Evolutionary conservation across 1,284 basidiomycete species (phyloP), one percentile per base, ranked within the genome.

Genomic region (Cutaneotrichosporon cutaneum): DNA sequence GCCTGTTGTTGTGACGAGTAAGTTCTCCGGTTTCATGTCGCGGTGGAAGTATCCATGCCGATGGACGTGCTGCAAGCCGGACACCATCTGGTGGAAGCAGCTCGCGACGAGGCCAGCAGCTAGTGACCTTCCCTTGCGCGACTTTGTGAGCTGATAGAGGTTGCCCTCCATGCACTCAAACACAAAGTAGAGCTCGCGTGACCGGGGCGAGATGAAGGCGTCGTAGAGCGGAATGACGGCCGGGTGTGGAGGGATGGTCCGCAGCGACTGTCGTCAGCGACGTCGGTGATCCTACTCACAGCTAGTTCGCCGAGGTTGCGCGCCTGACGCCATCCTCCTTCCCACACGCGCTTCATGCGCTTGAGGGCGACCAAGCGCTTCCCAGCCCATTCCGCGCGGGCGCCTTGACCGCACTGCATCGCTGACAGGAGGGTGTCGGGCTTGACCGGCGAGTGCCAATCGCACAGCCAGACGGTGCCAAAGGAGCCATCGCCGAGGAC

Each of bases 141-240:
- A 89, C 82, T 96, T 98, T 80, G 97, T 96, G 81, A 99, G 90
- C 80, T 99, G 96, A 80, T 96, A 99, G 61, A 99, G 86, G 80
- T 99, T 99, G 71, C 96, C 96, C 81, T 99, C 96, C 96, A 99
- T 99, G 77, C 94, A 94, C 81, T 99, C 96, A 79, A 99, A 99
- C 56, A 99, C 96, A 76, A 99, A 98, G 81, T 98, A 97, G 70
- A 99, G 90, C 81, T 99, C 94, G 78, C 90, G 92, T 59, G 92
- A 87, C 66, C 87, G 85, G 1, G 94, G 94, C 53, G 94, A 87
- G 70, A 98, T 89, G 82, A 98, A 99, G 72, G 94, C 95, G 80
- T 99, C 96, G 83, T 99, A 99, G 66, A 99, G 85, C 57, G 96
- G 94, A 77, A 99, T 98, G 81, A 98, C 93, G 79, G 96, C 94